These are phyloP conservation scores for Nicotiana undulata DNA, from an alignment of 257 asterid genomes.

Conservation along the genomic window DNA sequence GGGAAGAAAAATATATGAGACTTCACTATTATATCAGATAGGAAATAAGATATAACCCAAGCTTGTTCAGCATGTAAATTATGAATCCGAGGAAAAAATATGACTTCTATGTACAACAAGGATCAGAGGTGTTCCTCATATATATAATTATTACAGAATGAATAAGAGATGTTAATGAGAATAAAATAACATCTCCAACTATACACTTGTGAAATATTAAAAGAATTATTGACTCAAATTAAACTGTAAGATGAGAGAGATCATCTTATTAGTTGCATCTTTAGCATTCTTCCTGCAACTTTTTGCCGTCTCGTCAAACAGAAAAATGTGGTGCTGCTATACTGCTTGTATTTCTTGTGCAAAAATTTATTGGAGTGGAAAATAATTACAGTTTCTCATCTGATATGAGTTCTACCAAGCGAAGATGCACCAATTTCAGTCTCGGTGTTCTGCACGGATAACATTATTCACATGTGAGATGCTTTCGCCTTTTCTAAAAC, in stretches of 20 bases:
- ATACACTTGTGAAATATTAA: constrained; percentile 21
- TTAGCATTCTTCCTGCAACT: neutral
- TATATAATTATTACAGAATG: constrained; percentile 25
- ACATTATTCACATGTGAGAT: constrained; percentile 4
- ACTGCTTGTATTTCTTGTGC: neutral
- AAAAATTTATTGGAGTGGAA: neutral
- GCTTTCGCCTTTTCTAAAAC: neutral
- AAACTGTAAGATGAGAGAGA: constrained; percentile 8
- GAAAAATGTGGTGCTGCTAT: neutral
- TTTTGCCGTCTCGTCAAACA: neutral
- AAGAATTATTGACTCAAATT: constrained; percentile 7
- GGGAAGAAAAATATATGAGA: neutral
- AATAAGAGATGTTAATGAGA: constrained; percentile 35
- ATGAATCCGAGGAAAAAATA: neutral
- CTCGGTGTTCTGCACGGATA: constrained; percentile 59
- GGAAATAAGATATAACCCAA: neutral
- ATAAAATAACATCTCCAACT: constrained; percentile 39
- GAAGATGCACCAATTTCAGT: constrained; percentile 90
- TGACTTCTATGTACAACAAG: constrained; percentile 16
- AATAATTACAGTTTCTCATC: constrained; percentile 28
- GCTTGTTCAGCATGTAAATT: neutral
- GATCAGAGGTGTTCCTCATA: constrained; percentile 3
- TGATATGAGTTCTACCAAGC: constrained; percentile 81
- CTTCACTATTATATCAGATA: neutral
- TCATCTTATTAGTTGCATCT: neutral